These are phyloP conservation scores for Aaosphaeria pasadenensis DNA, from an alignment of 2,329 filamentous ascomycete genomes.

Conservation along the genomic window DNA sequence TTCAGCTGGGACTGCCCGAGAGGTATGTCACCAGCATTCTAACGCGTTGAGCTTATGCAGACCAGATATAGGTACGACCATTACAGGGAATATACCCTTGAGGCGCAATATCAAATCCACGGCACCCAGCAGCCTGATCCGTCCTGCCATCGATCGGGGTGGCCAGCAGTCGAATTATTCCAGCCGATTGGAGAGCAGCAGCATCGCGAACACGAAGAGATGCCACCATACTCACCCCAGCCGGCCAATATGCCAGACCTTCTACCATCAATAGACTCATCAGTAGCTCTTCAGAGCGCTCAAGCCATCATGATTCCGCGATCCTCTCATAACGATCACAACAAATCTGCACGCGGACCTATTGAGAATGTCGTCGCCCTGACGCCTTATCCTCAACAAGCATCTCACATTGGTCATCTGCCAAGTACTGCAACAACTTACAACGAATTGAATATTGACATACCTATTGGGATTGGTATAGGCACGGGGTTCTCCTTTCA, in stretches of 20 bases:
- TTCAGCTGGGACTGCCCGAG: conserved; percentile 14
- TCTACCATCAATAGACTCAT: neutral
- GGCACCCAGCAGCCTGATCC: neutral
- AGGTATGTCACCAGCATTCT: conserved; percentile 10
- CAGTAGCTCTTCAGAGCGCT: neutral
- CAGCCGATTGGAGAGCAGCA: neutral
- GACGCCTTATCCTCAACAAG: conserved; percentile 1
- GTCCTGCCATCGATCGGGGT: neutral
- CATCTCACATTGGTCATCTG: conserved; percentile 4
- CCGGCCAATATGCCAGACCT: neutral
- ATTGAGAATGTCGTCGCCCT: neutral
- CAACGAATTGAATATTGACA: conserved; percentile 19
- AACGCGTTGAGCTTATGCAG: neutral
- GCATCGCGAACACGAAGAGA: neutral
- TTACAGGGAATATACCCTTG: neutral
- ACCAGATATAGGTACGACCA: neutral
- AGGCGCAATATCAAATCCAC: neutral
- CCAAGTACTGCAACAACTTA: conserved; percentile 12
- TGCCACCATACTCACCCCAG: neutral
- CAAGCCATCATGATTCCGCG: neutral
- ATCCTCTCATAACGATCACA: neutral
- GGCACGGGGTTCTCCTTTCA: conserved; percentile 19
- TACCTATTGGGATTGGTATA: conserved; percentile 11
- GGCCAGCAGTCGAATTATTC: neutral
- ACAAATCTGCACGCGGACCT: neutral